Evolutionary conservation across 2,329 filamentous ascomycete genomes (phyloP).

Genomic region (Exophiala viscosa): DNA sequence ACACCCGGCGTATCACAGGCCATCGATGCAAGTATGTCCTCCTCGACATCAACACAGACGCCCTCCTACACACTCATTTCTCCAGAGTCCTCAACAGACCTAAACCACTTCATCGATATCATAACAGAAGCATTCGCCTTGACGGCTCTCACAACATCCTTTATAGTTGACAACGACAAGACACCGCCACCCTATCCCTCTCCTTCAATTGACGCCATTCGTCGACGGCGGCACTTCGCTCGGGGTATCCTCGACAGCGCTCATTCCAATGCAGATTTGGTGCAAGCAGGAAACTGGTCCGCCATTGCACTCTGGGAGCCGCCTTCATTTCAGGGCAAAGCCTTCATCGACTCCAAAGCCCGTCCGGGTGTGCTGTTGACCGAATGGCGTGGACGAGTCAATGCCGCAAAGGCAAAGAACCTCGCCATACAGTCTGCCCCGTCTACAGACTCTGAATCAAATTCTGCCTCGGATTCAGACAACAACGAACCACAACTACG

Average conservation of each 20-base stretch:
- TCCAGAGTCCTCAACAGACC: slow-evolving; percentile 8
- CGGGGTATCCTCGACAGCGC: slow-evolving; percentile 21
- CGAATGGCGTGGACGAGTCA: slow-evolving; percentile 22
- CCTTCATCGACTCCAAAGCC: slow-evolving; percentile 23
- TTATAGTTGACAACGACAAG: slow-evolving; percentile 24
- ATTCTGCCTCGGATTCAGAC: slow-evolving; percentile 1
- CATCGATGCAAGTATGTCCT: neutral
- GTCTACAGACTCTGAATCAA: neutral
- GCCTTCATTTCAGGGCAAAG: slow-evolving; percentile 18
- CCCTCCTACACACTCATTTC: slow-evolving; percentile 11
- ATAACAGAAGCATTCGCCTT: slow-evolving; percentile 21
- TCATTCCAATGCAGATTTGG: slow-evolving; percentile 20
- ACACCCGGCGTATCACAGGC: too few relatives aligned
- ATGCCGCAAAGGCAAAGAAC: slow-evolving; percentile 19
- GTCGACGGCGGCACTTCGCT: slow-evolving; percentile 21
- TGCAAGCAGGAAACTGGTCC: slow-evolving; percentile 26
- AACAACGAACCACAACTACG: slow-evolving; percentile 8
- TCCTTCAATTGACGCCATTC: slow-evolving; percentile 12
- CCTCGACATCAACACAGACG: neutral
- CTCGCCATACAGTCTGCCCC: slow-evolving; percentile 8
- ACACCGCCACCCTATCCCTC: slow-evolving; percentile 23
- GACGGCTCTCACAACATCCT: slow-evolving; percentile 19
- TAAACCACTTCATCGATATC: slow-evolving; percentile 20
- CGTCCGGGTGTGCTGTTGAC: slow-evolving; percentile 13
- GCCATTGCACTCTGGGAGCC: slow-evolving; percentile 26